Evolutionary conservation across 2,329 filamentous ascomycete species (phyloP).

Genomic region (Fusarium sp.): DNA sequence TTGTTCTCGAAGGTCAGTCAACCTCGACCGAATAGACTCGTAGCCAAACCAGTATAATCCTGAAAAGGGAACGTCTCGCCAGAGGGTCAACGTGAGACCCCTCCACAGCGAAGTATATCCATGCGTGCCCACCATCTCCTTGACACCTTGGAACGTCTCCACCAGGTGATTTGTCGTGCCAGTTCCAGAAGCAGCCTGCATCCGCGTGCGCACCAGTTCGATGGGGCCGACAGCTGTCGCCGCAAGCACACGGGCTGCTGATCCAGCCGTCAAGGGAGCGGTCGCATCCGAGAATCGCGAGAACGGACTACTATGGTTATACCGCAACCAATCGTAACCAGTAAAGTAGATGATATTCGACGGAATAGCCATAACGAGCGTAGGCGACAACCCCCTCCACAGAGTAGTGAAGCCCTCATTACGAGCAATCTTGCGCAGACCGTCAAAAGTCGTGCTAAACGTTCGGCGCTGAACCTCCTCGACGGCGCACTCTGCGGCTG

Average conservation of each 20-base stretch:
- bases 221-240: slow-evolving; percentile 87
- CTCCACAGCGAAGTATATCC: slow-evolving; percentile 89
- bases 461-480: slow-evolving; percentile 84
- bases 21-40: slow-evolving; percentile 75
- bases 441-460: slow-evolving; percentile 91
- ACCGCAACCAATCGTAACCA: slow-evolving; percentile 93
- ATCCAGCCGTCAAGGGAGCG: slow-evolving; percentile 80
- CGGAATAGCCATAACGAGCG: slow-evolving; percentile 90
- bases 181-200: slow-evolving; percentile 75
- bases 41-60: slow-evolving; percentile 99
- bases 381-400: slow-evolving; percentile 94
- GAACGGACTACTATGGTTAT: slow-evolving; percentile 75
- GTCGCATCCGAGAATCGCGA: slow-evolving; percentile 70
- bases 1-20: slow-evolving; percentile 73
- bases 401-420: slow-evolving; percentile 87
- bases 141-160: slow-evolving; percentile 77
- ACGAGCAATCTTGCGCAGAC: slow-evolving; percentile 89
- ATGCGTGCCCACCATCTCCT: slow-evolving; percentile 77
- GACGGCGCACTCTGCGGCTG: slow-evolving; percentile 76
- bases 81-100: slow-evolving; percentile 87
- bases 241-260: slow-evolving; percentile 77
- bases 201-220: slow-evolving; percentile 90
- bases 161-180: slow-evolving; percentile 73
- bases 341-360: slow-evolving; percentile 99
- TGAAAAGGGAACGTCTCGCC: slow-evolving; percentile 97